Evolutionary conservation across 768 basidiomycete species (phyloP).

Genomic region (Tephrocybe sp.): DNA sequence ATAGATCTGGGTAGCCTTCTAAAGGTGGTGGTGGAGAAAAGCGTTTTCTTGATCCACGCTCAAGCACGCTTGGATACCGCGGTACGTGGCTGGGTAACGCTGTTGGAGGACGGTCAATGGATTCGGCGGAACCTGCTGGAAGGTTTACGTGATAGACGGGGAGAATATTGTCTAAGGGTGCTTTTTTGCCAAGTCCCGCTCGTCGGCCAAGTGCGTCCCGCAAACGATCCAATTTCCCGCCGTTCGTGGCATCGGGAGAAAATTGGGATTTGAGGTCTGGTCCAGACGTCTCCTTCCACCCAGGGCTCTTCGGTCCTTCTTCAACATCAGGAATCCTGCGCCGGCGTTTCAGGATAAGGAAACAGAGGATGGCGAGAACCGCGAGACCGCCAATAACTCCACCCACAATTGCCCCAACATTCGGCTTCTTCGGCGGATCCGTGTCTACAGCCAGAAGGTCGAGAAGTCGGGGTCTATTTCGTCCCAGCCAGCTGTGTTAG

Average conservation of each 20-base stretch:
- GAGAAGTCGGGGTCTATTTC: conserved; percentile 5
- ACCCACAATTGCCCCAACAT: conserved; percentile 21
- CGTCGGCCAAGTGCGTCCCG: conserved; percentile 18
- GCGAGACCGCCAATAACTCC: conserved; percentile 21
- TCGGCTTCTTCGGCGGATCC: conserved; percentile 13
- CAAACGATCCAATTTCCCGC: conserved; percentile 15
- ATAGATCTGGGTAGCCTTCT: conserved; percentile 14
- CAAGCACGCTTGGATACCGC: conserved; percentile 35
- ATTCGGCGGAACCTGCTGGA: conserved; percentile 22
- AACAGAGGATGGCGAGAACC: conserved; percentile 14
- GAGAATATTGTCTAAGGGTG: conserved; percentile 14
- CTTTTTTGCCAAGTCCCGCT: conserved; percentile 12
- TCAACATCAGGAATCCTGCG: conserved; percentile 26
- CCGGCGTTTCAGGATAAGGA: conserved; percentile 23
- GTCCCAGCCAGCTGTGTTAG: neutral
- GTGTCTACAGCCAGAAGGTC: conserved; percentile 4
- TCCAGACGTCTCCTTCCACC: conserved; percentile 19
- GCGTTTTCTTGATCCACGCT: conserved; percentile 26
- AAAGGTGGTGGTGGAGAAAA: conserved; percentile 21
- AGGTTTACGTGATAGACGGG: conserved; percentile 18
- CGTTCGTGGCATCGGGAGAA: conserved; percentile 19
- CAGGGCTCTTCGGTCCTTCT: conserved; percentile 17
- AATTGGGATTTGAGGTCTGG: conserved; percentile 27
- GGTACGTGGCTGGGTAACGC: conserved; percentile 28
- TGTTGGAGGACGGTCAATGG: conserved; percentile 29